Evolutionary conservation across 805 yeast genomes (phyloP), one percentile per base, ranked within the genome.

Genomic region (Danielozyma ontarioensis): DNA sequence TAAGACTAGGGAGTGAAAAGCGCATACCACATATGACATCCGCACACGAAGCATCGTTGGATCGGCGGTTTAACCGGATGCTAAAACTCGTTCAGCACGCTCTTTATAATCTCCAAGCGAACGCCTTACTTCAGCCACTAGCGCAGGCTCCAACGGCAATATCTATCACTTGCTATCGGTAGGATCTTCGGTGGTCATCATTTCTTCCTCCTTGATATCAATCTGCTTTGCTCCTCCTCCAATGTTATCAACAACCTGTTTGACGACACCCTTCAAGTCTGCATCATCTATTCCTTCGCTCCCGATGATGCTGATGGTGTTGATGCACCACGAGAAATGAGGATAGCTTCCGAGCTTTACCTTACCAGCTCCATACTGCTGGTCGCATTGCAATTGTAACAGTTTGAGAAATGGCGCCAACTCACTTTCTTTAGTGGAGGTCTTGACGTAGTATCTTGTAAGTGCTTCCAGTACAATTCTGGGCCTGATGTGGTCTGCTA

Each of bases 301-400:
- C 1, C 94, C 95, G 25, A 84, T 66, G 13, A 87, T 70, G 45
- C 94, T 82, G 13, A 87, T 76, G 0, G 95, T 85, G 44, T 75
- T 81, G 34, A 76, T 60, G 1, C 73, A 68, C 57, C 76, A 70
- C 12, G 70, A 69, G 59, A 74, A 70, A 55, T 87, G 96, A 1
- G 96, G 96, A 51, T 87, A 87, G 22, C 89, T 80, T 3, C 96
- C 96, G 30, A 87, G 68, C 50, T 86, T 87, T 32, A 86, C 68
- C 6, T 40, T 34, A 6, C 52, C 55, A 10, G 31, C 30, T 4
- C 65, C 68, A 33, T 47, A 55, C 15, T 47, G 45, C 3, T 35
- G 40, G 41, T 62, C 57, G 31, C 58, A 55, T 28, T 29, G 55
- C 2, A 50, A 48, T 44, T 84, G 93, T 18, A 83, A 52, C 2